Base-by-base conservation (phyloP, 495 filamentous ascomycete species). In the Neurospora sp. region DNA sequence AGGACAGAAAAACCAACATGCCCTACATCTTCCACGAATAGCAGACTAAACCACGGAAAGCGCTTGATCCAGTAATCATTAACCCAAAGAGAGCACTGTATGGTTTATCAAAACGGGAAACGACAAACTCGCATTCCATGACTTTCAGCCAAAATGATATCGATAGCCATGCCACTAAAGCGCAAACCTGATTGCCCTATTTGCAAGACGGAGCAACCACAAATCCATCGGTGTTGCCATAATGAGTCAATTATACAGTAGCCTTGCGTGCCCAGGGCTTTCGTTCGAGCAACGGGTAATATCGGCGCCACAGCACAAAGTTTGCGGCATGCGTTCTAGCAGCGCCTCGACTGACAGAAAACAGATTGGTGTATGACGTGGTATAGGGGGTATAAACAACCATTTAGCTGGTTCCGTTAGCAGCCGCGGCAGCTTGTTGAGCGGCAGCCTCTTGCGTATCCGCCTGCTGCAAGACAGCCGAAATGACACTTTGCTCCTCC, bases 401-500 rank as follows among this genome's bases (percentile, higher is more conserved):
- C 59, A 12, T 44, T 70, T 81, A 83, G 73, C 79, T 80, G 6
- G 80, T 53, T 39, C 75, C 77, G 69, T 77, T 77, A 45, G 73
- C 70, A 4, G 74, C 74, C 7, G 77, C 59, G n/a, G 72, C 69
- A 14, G 77, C 74, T 39, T 78, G 78, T 65, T 75, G 71, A 69
- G 79, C 79, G 41, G 84, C 81, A 69, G 81, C 79, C 47, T 81
- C 83, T 68, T 84, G 79, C 7, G 77, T 77, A 38, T 96, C 92
- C 18, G 94, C 94, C 80, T 94, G 90, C 73, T 93, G 89, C 76
- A 95, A 87, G 42, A 95, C 94, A 38, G 85, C 87, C 78, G 94
- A 89, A 71, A 99, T 87, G 71, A 97, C 83, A 73, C 86, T 86
- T 81, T 96, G 92, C 77, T 99, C 95, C 18, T 96, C 92, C 8